Base-by-base conservation (phyloP, 1,284 basidiomycete species). In the Naganishia sp. region DNA sequence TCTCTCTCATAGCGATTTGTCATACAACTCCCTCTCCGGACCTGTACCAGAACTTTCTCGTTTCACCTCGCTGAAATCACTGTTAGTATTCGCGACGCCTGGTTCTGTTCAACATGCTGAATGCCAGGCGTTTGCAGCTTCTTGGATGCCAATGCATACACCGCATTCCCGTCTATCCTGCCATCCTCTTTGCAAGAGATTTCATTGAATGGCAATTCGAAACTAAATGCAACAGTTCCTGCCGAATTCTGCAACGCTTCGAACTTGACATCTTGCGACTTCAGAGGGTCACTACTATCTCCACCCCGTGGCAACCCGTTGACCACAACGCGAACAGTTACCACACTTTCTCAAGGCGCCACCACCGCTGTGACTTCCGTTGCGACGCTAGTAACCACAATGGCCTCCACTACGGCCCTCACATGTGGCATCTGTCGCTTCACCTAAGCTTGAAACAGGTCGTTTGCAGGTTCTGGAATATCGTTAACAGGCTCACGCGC, bases 11-110 rank as follows among this genome's bases (percentile, higher is more conserved):
- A 77, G 75, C 16, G 77, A 79, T 68, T 60, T 80, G 9, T 78
- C 77, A 10, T 75, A 71, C 68, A 80, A 80, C 65, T 50, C 63
- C 1, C 56, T 80, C 9, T 54, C 67, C 0, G 79, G 77, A 10
- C 23, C 64, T 10, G 56, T 77, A 3, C 77, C 77, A 0, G 63
- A 72, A 15, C 69, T 79, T 55, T 39, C 69, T 18, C 46, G 64
- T 6, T 65, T 78, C 2, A 68, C 69, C 0, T 60, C 68, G 2
- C 66, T 80, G 1, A 65, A 71, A 16, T 75, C 74, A 7, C 69
- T 80, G 70, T 74, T 43, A 67, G 75, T 70, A 4, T 28, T 21
- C 6, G 13, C 9, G 63, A 15, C n/a, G 28, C 42, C 1, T 43
- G 16, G 44, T 9, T 13, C 36, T 39, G 10, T 39, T 39, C 6